Conservation (phyloP, 768 basidiomycete genomes). For the Phlebiopsis gigantea region DNA sequence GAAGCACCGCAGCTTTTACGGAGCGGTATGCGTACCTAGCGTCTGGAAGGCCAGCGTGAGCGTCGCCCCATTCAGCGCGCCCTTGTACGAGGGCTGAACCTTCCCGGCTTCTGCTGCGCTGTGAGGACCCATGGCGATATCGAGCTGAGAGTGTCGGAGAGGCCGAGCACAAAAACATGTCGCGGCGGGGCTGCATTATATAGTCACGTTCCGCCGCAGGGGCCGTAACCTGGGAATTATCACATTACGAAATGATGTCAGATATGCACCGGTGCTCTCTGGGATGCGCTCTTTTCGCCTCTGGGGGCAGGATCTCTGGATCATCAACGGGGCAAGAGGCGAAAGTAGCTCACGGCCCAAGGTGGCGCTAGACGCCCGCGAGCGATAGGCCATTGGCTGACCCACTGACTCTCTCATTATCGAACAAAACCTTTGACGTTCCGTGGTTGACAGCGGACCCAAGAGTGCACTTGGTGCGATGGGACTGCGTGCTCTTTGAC, state of each 20-base stretch:
- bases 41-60: constrained; percentile 28
- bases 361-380: not conserved
- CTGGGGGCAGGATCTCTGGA: not conserved
- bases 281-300: constrained; percentile 4
- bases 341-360: constrained; percentile 3
- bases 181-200: not conserved
- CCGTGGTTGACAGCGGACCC: too few species aligned
- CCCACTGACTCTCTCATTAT: not conserved
- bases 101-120: constrained; percentile 8
- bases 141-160: not conserved
- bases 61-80: constrained; percentile 16
- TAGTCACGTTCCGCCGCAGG: not conserved
- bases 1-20: too few species aligned
- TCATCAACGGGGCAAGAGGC: constrained; percentile 2
- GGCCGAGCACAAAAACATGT: not conserved
- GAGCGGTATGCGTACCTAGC: constrained; percentile 17
- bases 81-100: not conserved
- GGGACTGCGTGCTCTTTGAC: not conserved
- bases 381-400: constrained; percentile 1
- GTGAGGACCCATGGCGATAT: not conserved
- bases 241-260: not conserved
- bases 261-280: not conserved
- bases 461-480: too few species aligned
- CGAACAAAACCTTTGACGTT: too few species aligned
- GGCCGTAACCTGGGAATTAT: not conserved